Conservation (phyloP, 2,329 filamentous ascomycete genomes). For the Colletotrichum tanaceti region DNA sequence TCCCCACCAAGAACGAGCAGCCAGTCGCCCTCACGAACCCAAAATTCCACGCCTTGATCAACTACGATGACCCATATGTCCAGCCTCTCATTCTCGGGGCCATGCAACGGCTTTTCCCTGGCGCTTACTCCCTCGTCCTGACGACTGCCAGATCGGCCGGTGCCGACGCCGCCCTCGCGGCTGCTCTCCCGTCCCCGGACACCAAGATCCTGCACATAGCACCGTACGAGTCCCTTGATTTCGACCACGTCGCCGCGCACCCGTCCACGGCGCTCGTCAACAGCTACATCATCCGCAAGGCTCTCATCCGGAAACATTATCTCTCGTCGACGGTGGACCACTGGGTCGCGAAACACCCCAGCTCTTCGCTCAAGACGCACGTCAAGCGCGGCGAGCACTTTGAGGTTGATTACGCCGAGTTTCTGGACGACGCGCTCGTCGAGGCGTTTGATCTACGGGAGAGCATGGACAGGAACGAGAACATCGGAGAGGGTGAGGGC, state of each 20-base stretch:
- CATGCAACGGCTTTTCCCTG: slow-evolving; percentile 71
- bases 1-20: slow-evolving; percentile 40
- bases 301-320: slow-evolving; percentile 95
- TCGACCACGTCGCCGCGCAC: slow-evolving; percentile 76
- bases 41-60: slow-evolving; percentile 73
- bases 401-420: slow-evolving; percentile 96
- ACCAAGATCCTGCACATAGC: slow-evolving; percentile 79
- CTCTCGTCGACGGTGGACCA: slow-evolving; percentile 84
- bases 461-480: slow-evolving; percentile 75
- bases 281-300: slow-evolving; percentile 95
- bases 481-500: slow-evolving; percentile 27
- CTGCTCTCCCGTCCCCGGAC: slow-evolving; percentile 49
- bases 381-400: slow-evolving; percentile 86
- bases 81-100: slow-evolving; percentile 84
- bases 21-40: slow-evolving; percentile 44
- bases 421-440: slow-evolving; percentile 90
- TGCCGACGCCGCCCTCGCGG: slow-evolving; percentile 50
- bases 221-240: slow-evolving; percentile 89
- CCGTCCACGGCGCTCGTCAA: slow-evolving; percentile 77
- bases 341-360: slow-evolving; percentile 87
- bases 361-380: slow-evolving; percentile 74
- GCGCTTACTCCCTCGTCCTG: slow-evolving; percentile 61
- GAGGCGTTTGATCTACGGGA: slow-evolving; percentile 90
- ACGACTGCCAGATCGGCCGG: slow-evolving; percentile 57
- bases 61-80: slow-evolving; percentile 90